Evolutionary conservation across 331 rosid genomes (phyloP).

Genomic region (Arachis monticola): DNA sequence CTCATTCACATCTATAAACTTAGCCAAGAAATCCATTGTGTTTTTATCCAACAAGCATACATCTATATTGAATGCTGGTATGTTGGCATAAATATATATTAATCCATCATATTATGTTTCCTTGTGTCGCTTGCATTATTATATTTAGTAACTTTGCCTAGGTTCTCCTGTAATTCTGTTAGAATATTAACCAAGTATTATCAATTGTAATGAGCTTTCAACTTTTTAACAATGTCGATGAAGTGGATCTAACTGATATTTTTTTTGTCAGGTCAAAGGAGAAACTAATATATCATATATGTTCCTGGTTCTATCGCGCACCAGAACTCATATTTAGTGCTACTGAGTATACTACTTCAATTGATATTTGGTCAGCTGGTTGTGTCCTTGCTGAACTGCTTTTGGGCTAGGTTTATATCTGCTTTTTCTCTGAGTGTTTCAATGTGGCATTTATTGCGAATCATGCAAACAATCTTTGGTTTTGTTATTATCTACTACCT

Average conservation of each 20-base stretch:
- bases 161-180: too few species aligned
- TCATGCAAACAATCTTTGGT: not conserved
- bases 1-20: too few species aligned
- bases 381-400: slow-evolving; percentile 78
- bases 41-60: too few species aligned
- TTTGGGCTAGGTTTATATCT: not conserved
- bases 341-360: slow-evolving; percentile 77
- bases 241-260: not conserved
- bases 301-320: slow-evolving; percentile 79
- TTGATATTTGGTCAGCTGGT: slow-evolving; percentile 88
- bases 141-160: too few species aligned
- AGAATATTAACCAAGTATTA: too few species aligned
- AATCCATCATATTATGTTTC: too few species aligned
- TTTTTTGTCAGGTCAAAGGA: slow-evolving; percentile 62
- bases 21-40: too few species aligned
- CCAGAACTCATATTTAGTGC: slow-evolving; percentile 84
- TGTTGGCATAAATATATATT: too few species aligned
- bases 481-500: not conserved
- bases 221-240: too few species aligned
- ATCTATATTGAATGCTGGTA: too few species aligned
- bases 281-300: slow-evolving; percentile 77
- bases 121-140: too few species aligned
- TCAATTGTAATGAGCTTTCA: too few species aligned
- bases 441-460: not conserved
- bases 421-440: not conserved